These are phyloP conservation scores for Dactylis glomerata DNA, from an alignment of 176 grass and related monocot species.

Conservation along the genomic window DNA sequence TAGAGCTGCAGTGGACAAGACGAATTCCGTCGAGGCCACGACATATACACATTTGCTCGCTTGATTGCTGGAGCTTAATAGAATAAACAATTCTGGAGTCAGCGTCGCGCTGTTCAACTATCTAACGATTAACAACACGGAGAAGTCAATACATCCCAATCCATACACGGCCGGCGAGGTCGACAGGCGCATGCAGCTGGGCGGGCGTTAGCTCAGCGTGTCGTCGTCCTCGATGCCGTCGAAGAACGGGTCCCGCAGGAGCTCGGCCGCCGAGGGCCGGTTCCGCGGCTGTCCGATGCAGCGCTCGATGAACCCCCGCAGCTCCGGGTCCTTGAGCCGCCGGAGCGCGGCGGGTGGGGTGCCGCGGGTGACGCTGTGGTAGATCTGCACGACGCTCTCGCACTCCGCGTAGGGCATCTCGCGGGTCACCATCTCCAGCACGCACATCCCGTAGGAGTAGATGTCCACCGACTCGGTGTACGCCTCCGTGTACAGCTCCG, in stretches of 20 bases:
- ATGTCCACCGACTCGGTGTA: slow-evolving; percentile 98
- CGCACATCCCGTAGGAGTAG: slow-evolving; percentile 95
- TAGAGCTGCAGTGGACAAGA: neutral
- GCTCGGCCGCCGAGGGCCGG: slow-evolving; percentile 66
- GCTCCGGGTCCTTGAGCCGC: slow-evolving; percentile 62
- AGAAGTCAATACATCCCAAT: neutral
- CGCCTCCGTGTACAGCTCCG: slow-evolving; percentile 87
- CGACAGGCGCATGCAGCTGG: neutral
- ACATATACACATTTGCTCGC: slow-evolving; percentile 40
- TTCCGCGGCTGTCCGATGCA: slow-evolving; percentile 63
- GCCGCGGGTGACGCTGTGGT: slow-evolving; percentile 55
- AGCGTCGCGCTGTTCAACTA: neutral
- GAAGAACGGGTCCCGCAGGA: slow-evolving; percentile 82
- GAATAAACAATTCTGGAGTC: neutral
- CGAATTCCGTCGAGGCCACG: neutral
- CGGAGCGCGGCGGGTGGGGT: slow-evolving; percentile 48
- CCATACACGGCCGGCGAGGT: neutral
- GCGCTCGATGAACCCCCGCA: slow-evolving; percentile 71
- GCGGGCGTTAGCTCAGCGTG: slow-evolving; percentile 15
- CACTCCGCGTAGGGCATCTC: slow-evolving; percentile 94
- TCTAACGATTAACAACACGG: neutral
- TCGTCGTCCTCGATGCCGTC: slow-evolving; percentile 47
- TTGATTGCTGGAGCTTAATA: slow-evolving; percentile 13
- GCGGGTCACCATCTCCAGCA: slow-evolving; percentile 94
- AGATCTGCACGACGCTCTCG: slow-evolving; percentile 75